phyloP scores from a whole-genome alignment of 192 early-diverging fungal species.

The Backusella tarrabulga region DNA sequence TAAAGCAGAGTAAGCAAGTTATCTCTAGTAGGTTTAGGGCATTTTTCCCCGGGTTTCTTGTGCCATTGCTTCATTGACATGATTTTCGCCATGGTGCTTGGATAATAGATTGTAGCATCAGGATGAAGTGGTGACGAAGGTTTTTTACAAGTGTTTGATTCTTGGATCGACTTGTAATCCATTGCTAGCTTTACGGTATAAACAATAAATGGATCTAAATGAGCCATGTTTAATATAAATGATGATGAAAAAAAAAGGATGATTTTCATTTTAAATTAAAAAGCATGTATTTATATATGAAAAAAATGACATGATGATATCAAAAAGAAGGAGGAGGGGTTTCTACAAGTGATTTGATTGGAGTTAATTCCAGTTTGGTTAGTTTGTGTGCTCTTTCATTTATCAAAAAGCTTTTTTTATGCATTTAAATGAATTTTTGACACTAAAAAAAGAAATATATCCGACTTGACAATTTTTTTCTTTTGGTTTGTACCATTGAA shows the following conservation, averaged over 20 bases:
- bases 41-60: not conserved
- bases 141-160: not conserved
- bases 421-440: not conserved
- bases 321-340: no score
- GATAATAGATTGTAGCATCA: not conserved
- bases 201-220: slow-evolving; percentile 11
- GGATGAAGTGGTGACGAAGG: not conserved
- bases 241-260: not conserved
- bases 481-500: not conserved
- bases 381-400: not conserved
- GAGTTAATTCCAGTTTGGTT: not conserved
- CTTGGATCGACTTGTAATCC: slow-evolving; percentile 5
- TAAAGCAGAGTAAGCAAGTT: slow-evolving; percentile 2
- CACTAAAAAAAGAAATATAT: not conserved
- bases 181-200: slow-evolving; percentile 11
- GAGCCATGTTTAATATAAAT: not conserved
- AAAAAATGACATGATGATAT: not conserved
- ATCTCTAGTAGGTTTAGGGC: slow-evolving; percentile 3
- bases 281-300: not conserved
- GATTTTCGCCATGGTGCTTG: not conserved
- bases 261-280: not conserved
- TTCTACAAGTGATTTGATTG: not conserved
- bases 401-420: not conserved
- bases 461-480: not conserved
- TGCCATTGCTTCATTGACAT: slow-evolving; percentile 1